Conservation (phyloP, 371 early-diverging fungal genomes). For the Mortierella sp. region DNA sequence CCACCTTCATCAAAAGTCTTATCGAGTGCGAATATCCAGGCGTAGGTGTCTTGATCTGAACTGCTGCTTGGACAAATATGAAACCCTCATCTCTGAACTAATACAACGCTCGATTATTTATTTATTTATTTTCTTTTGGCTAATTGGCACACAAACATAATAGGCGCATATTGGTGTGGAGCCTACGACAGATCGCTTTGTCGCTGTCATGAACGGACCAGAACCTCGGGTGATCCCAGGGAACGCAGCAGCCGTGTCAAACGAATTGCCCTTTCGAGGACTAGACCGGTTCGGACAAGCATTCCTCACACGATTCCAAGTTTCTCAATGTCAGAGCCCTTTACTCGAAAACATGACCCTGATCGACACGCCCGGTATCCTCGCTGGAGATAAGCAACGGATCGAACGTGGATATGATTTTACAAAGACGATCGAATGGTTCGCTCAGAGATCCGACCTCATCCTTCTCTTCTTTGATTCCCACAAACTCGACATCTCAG, state of each 20-base stretch:
- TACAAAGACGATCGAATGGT: slow-evolving; percentile 86
- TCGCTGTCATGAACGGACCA: slow-evolving; percentile 83
- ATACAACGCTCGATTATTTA: no score
- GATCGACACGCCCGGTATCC: slow-evolving; percentile 90
- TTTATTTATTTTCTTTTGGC: no score
- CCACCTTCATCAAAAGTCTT: slow-evolving; percentile 87
- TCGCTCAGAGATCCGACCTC: slow-evolving; percentile 87
- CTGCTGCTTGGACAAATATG: no score
- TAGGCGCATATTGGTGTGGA: slow-evolving; percentile 85
- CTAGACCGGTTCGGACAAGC: slow-evolving; percentile 82
- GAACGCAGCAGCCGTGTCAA: slow-evolving; percentile 88
- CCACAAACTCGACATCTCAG: slow-evolving; percentile 89
- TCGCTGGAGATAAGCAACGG: slow-evolving; percentile 88
- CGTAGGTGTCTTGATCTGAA: no score
- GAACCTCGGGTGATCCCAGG: slow-evolving; percentile 86
- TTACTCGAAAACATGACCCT: slow-evolving; percentile 84
- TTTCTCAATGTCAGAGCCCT: slow-evolving; percentile 79
- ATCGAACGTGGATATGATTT: slow-evolving; percentile 87
- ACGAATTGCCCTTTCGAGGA: slow-evolving; percentile 86
- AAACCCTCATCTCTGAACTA: no score
- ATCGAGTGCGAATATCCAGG: slow-evolving; percentile 86
- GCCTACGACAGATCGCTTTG: slow-evolving; percentile 90
- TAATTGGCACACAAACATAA: no score
- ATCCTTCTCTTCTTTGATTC: slow-evolving; percentile 91
- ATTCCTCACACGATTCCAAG: slow-evolving; percentile 88